These are phyloP conservation scores for Roridomyces roridus DNA, from an alignment of 768 basidiomycete species.

Conservation along the genomic window DNA sequence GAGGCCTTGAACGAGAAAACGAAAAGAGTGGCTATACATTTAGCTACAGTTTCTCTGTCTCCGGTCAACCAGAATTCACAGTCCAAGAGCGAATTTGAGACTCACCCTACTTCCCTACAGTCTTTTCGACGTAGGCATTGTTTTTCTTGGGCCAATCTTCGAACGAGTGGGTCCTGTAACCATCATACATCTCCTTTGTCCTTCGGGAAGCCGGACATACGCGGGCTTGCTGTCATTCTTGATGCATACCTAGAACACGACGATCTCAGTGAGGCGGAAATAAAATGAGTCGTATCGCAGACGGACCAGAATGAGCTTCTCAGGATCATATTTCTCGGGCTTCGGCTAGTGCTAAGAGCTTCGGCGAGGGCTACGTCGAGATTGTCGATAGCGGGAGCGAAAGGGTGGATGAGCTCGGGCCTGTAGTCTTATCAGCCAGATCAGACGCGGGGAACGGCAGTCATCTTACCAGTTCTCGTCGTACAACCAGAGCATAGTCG, in stretches of 20 bases:
- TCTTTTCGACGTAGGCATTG: constrained; percentile 2
- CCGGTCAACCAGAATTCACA: too few relatives aligned
- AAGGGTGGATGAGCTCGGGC: constrained; percentile 71
- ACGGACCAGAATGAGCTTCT: constrained; percentile 62
- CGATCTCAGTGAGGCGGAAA: not conserved
- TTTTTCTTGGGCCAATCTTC: constrained; percentile 66
- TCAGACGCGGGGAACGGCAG: not conserved
- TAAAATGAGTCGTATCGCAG: not conserved
- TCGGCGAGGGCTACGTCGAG: constrained; percentile 31
- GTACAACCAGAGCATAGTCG: constrained; percentile 72
- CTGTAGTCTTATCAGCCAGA: constrained; percentile 33
- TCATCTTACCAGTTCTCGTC: constrained; percentile 56
- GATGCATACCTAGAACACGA: constrained; percentile 46
- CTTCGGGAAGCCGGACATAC: constrained; percentile 70
- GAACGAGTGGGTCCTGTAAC: constrained; percentile 52
- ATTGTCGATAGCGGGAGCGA: constrained; percentile 69
- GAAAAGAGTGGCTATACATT: too few relatives aligned
- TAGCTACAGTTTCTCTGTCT: too few relatives aligned
- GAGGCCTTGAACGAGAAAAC: too few relatives aligned
- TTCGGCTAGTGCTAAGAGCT: too few relatives aligned
- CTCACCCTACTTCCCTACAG: too few relatives aligned
- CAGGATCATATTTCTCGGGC: constrained; percentile 51
- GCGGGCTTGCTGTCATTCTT: constrained; percentile 57
- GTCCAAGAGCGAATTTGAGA: too few relatives aligned
- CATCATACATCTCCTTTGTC: constrained; percentile 52